These are phyloP conservation scores for Protomyces gravidus DNA, from an alignment of 1,139 yeast genomes.

Conservation along the genomic window DNA sequence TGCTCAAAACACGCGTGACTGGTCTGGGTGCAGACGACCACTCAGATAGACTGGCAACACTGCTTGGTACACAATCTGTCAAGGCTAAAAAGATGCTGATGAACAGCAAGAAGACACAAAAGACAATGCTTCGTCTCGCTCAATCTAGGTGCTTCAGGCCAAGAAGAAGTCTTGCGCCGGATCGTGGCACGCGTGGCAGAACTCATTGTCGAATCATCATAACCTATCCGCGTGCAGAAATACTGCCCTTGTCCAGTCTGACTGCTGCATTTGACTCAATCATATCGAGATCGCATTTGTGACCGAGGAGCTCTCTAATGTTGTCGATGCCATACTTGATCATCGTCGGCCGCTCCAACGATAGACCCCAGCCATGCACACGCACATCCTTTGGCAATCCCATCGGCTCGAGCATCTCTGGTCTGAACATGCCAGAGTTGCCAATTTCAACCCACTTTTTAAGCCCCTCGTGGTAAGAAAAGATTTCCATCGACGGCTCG, in stretches of 20 bases:
- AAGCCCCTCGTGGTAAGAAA: slow-evolving; percentile 92
- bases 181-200: neutral
- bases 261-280: slow-evolving; percentile 97
- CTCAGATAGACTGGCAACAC: slow-evolving; percentile 13
- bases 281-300: slow-evolving; percentile 86
- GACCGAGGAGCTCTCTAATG: slow-evolving; percentile 91
- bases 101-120: neutral
- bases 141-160: neutral
- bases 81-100: neutral
- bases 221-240: slow-evolving; percentile 14
- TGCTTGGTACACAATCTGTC: neutral
- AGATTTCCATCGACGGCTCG: slow-evolving; percentile 97
- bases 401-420: slow-evolving; percentile 98
- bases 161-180: neutral
- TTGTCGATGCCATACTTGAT: slow-evolving; percentile 93
- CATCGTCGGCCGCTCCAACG: slow-evolving; percentile 98
- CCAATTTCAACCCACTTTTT: slow-evolving; percentile 99
- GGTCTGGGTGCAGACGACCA: slow-evolving; percentile 18
- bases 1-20: slow-evolving; percentile 16
- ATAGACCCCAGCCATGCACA: slow-evolving; percentile 96
- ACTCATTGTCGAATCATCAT: neutral
- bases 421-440: slow-evolving; percentile 99
- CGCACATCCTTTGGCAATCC: slow-evolving; percentile 92
- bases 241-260: slow-evolving; percentile 63
- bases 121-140: neutral